Evolutionary conservation across 139 green algal species (phyloP), one percentile per base, ranked within the genome.

Genomic region (Chlorella sorokiniana): DNA sequence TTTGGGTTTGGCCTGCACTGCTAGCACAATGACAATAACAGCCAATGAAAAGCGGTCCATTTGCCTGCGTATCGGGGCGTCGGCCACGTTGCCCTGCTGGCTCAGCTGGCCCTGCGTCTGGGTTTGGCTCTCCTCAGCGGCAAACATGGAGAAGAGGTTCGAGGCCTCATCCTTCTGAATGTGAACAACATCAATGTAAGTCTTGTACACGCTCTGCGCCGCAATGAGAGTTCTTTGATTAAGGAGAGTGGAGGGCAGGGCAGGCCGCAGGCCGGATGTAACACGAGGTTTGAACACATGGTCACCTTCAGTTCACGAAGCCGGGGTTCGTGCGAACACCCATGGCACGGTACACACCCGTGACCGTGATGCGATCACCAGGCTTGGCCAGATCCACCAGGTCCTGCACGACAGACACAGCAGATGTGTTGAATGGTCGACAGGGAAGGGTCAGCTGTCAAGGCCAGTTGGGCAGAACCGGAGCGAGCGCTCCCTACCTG

Each of bases 121-220:
- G 37, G 64, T 69, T 51, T 83, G 76, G n/a, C 29, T 59, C 6
- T 68, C 45, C 48, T 82, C 78, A 7, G 45, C 51, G 5, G 61
- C 62, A 63, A 86, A 70, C 68, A 90, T 23, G 7, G 78, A 88
- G 85, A 94, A 95, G 41, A 94, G 84, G 45, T 81, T 40, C 20
- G 81, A 71, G 51, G 76, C 40, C 74, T 94, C 85, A n/a, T 95
- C 86, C 84, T 93, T 91, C 59, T 85, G 63, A 29, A 99, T 90
- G 88, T 99, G 96, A 68, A 98, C 89, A 29, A 96, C 89, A 78
- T 99, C 96, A 11, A 99, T 76, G 91, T 98, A 98, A 0, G 91
- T 92, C 67, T 91, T 91, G 82, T 88, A 93, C 9, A 93, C 83
- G 7, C 81, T 65, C 62, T 82, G 72, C 42, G 31, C 42, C 4